Evolutionary conservation across 352 stramenopile genomes (phyloP).

Genomic region (Halophytophthora polymorphica): DNA sequence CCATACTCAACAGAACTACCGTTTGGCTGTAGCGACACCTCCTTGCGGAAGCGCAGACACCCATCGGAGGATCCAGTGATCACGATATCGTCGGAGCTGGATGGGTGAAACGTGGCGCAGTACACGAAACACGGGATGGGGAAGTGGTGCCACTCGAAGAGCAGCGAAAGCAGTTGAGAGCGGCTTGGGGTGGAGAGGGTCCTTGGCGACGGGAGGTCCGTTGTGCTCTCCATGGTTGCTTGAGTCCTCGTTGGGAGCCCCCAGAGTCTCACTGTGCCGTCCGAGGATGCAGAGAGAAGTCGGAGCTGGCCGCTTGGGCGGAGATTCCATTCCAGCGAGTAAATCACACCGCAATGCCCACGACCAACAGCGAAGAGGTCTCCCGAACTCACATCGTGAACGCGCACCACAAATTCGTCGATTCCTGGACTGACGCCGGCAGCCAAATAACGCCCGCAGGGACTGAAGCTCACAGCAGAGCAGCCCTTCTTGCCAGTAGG

Average conservation of each 20-base stretch:
- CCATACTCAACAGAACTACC: slow-evolving; percentile 6
- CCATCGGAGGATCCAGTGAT: slow-evolving; percentile 60
- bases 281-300: slow-evolving; percentile 58
- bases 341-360: slow-evolving; percentile 55
- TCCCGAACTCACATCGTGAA: slow-evolving; percentile 45
- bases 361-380: slow-evolving; percentile 31
- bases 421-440: slow-evolving; percentile 33
- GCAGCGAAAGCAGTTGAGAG: slow-evolving; percentile 4
- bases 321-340: slow-evolving; percentile 53
- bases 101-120: slow-evolving; percentile 50
- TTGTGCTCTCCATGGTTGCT: background rate
- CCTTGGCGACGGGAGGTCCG: slow-evolving; percentile 5
- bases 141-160: slow-evolving; percentile 55
- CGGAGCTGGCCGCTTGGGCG: slow-evolving; percentile 5
- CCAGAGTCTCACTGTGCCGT: slow-evolving; percentile 54
- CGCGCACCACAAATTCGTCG: slow-evolving; percentile 37
- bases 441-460: slow-evolving; percentile 49
- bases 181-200: background rate
- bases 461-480: slow-evolving; percentile 57
- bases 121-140: slow-evolving; percentile 61
- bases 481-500: slow-evolving; percentile 55
- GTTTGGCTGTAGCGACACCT: slow-evolving; percentile 20
- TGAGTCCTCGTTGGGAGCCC: slow-evolving; percentile 7
- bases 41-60: slow-evolving; percentile 36
- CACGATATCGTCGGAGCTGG: slow-evolving; percentile 20